phyloP scores from a whole-genome alignment of 2,329 filamentous ascomycete species.

The Fusarium newnesense region DNA sequence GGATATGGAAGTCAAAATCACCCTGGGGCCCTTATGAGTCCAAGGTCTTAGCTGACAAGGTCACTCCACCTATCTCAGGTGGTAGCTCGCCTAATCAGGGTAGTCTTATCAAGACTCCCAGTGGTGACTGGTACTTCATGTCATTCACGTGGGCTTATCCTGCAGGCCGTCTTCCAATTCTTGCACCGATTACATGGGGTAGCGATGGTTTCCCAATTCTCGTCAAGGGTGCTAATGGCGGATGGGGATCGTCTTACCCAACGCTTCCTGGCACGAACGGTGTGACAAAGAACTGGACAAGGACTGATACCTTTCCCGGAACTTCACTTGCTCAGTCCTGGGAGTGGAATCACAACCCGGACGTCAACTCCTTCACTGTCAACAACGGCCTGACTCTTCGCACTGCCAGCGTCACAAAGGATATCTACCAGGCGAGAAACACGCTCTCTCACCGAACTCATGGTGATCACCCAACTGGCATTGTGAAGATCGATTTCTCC shows the following conservation, averaged over 20 bases:
- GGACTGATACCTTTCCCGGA: slow-evolving; percentile 59
- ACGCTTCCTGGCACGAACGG: slow-evolving; percentile 39
- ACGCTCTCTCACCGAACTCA: slow-evolving; percentile 59
- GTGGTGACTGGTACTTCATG: slow-evolving; percentile 68
- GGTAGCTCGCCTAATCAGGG: slow-evolving; percentile 65
- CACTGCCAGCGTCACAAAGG: slow-evolving; percentile 62
- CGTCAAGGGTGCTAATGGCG: slow-evolving; percentile 54
- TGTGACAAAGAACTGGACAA: slow-evolving; percentile 41
- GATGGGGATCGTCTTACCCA: slow-evolving; percentile 60
- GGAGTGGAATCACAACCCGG: slow-evolving; percentile 73
- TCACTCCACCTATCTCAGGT: slow-evolving; percentile 55
- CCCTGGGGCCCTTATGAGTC: slow-evolving; percentile 64
- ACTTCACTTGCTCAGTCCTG: slow-evolving; percentile 56
- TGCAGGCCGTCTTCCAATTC: slow-evolving; percentile 65
- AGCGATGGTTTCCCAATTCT: slow-evolving; percentile 61
- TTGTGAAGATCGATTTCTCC: slow-evolving; percentile 60
- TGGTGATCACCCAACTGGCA: slow-evolving; percentile 58
- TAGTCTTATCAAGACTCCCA: slow-evolving; percentile 61
- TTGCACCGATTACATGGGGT: slow-evolving; percentile 65
- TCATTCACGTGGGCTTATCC: slow-evolving; percentile 67
- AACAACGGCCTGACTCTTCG: slow-evolving; percentile 57
- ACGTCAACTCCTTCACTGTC: slow-evolving; percentile 57
- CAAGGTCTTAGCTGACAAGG: slow-evolving; percentile 55
- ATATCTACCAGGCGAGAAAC: slow-evolving; percentile 60
- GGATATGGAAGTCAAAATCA: slow-evolving; percentile 60